A percentile compares a stretch with the other conserved stretches of the same genome.
Evolutionary conservation across 495 filamentous ascomycete genomes (phyloP).

Genomic region (Penicillium ucsense): DNA sequence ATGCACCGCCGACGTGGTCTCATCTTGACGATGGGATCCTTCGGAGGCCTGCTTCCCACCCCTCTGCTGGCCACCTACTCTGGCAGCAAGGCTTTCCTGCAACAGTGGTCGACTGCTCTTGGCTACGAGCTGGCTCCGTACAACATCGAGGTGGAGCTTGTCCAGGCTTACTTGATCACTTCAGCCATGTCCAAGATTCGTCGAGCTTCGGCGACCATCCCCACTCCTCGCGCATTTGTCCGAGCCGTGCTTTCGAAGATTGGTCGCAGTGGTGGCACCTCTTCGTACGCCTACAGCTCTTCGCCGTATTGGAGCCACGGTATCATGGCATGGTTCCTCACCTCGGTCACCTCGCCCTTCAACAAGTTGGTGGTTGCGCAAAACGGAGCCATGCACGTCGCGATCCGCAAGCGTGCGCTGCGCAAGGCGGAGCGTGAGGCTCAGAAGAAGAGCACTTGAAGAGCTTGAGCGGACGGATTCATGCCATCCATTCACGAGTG

Average conservation of each 20-base stretch:
- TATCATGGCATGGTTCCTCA: slow-evolving; percentile 75
- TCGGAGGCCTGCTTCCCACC: slow-evolving; percentile 82
- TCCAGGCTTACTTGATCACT: slow-evolving; percentile 85
- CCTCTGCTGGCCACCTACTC: slow-evolving; percentile 94
- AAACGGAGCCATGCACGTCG: slow-evolving; percentile 75
- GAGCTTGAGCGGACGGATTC: background rate
- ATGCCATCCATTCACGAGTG: background rate
- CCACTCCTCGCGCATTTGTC: slow-evolving; percentile 76
- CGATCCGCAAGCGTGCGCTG: slow-evolving; percentile 78
- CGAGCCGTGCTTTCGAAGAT: slow-evolving; percentile 69
- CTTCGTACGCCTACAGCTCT: slow-evolving; percentile 65
- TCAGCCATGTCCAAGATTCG: slow-evolving; percentile 95
- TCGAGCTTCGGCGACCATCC: slow-evolving; percentile 62
- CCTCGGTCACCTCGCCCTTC: slow-evolving; percentile 58
- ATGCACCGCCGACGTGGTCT: slow-evolving; percentile 70
- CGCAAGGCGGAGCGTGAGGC: slow-evolving; percentile 77
- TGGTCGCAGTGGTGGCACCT: slow-evolving; percentile 64
- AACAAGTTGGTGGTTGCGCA: slow-evolving; percentile 49
- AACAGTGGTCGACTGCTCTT: slow-evolving; percentile 87
- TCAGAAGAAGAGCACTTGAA: slow-evolving; percentile 37
- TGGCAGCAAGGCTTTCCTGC: slow-evolving; percentile 95
- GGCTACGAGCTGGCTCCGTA: slow-evolving; percentile 70
- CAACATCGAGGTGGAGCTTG: slow-evolving; percentile 75
- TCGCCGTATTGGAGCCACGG: slow-evolving; percentile 92
- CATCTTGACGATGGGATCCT: slow-evolving; percentile 94